phyloP scores from a whole-genome alignment of 805 yeast species.

The Yamadazyma scolyti region DNA sequence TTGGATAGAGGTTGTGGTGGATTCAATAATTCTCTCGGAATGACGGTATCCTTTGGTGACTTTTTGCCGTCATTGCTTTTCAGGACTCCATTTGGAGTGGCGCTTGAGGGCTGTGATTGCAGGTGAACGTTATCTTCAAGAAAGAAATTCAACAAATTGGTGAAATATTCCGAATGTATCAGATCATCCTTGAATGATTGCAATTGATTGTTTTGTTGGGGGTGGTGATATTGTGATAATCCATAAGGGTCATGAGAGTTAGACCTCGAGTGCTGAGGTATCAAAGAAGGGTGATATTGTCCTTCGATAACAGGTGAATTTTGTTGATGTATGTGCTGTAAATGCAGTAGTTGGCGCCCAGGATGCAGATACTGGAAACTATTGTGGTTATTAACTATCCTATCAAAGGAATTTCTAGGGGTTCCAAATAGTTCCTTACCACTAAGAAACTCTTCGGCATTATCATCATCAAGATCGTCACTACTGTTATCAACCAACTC shows the following conservation, averaged over 20 bases:
- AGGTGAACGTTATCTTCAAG: constrained; percentile 35
- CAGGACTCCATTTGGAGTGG: constrained; percentile 1
- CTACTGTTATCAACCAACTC: constrained; percentile 24
- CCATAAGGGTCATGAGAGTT: constrained; percentile 35
- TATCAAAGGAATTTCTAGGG: constrained; percentile 34
- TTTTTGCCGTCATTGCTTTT: constrained; percentile 8
- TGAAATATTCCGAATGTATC: constrained; percentile 37
- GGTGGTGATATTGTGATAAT: constrained; percentile 38
- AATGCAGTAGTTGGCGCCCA: constrained; percentile 6
- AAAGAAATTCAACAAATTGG: constrained; percentile 47
- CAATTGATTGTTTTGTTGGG: constrained; percentile 14
- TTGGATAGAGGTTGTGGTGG: constrained; percentile 56
- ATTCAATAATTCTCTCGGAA: constrained; percentile 40
- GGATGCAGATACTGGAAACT: too few species aligned
- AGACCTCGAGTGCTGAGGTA: constrained; percentile 7
- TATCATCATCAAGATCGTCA: constrained; percentile 28
- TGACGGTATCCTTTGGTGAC: constrained; percentile 9
- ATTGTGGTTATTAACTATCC: constrained; percentile 15
- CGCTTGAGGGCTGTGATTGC: constrained; percentile 20
- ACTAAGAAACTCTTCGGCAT: constrained; percentile 29
- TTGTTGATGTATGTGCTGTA: neutral
- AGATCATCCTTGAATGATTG: constrained; percentile 17
- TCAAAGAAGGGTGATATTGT: constrained; percentile 2
- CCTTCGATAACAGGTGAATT: constrained; percentile 4
- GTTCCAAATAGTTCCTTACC: constrained; percentile 41